Conservation (phyloP, 2,329 filamentous ascomycete genomes). For the Fusarium albosuccineum region DNA sequence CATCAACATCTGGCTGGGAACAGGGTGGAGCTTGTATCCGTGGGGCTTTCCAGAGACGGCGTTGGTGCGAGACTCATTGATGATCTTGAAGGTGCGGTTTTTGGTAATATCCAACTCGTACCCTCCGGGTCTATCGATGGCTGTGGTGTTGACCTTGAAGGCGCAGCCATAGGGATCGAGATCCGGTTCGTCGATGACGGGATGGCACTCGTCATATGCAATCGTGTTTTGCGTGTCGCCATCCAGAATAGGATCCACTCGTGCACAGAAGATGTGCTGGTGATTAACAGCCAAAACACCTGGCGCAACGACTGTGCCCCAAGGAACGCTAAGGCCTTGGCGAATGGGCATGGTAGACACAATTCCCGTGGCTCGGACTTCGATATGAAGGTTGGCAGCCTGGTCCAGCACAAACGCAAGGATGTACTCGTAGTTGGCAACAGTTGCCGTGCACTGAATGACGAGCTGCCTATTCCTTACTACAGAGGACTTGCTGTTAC, state of each 20-base stretch:
- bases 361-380: conserved; percentile 55
- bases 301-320: conserved; percentile 69
- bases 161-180: conserved; percentile 65
- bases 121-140: conserved; percentile 56
- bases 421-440: conserved; percentile 70
- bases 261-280: conserved; percentile 72
- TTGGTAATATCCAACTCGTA: conserved; percentile 62
- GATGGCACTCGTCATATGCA: conserved; percentile 23
- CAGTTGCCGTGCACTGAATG: conserved; percentile 69
- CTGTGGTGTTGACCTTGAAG: conserved; percentile 56
- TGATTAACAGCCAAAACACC: conserved; percentile 73
- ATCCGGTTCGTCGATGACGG: conserved; percentile 48
- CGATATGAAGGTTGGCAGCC: conserved; percentile 54
- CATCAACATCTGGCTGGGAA: conserved; percentile 58
- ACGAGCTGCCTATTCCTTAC: conserved; percentile 66
- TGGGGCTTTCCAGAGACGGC: conserved; percentile 44
- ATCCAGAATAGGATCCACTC: conserved; percentile 72
- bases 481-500: conserved; percentile 66
- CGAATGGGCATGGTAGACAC: conserved; percentile 57
- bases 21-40: conserved; percentile 58
- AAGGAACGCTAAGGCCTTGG: conserved; percentile 64
- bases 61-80: conserved; percentile 58
- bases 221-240: conserved; percentile 61
- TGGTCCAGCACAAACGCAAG: conserved; percentile 62
- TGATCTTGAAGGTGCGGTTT: conserved; percentile 61